These are phyloP conservation scores for Hypoxylon fuscum DNA, from an alignment of 495 filamentous ascomycete genomes.

Conservation along the genomic window DNA sequence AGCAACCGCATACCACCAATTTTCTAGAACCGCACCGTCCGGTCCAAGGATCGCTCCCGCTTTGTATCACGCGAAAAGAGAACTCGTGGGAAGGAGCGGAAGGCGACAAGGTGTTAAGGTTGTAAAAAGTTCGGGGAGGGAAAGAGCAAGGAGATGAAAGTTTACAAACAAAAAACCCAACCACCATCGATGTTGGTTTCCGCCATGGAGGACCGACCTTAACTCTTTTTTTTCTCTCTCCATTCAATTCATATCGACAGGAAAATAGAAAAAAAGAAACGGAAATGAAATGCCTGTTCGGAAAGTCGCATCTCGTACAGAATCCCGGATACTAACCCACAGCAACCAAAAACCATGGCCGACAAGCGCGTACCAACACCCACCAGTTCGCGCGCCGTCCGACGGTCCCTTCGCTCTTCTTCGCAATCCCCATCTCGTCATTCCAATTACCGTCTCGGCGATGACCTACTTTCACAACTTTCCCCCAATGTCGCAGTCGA, in stretches of 20 bases:
- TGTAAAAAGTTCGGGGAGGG: conserved; percentile 3
- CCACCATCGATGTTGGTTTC: conserved; percentile 1
- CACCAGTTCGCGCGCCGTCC: conserved; percentile 35
- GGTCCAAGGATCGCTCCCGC: conserved; percentile 21
- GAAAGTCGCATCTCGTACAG: conserved; percentile 17
- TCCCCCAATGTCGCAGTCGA: conserved; percentile 53
- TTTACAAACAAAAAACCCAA: conserved; percentile 26
- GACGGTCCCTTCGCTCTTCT: conserved; percentile 39
- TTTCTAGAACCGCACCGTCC: conserved; percentile 33
- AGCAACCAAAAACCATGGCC: conserved; percentile 38
- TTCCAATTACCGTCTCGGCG: conserved; percentile 44
- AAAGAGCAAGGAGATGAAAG: conserved; percentile 30
- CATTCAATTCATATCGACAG: conserved; percentile 22
- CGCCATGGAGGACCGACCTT: conserved; percentile 39
- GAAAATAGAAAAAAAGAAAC: conserved; percentile 22
- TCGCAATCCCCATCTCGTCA: conserved; percentile 48
- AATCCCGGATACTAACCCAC: conserved; percentile 39
- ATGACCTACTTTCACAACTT: conserved; percentile 56
- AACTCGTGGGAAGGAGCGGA: conserved; percentile 22
- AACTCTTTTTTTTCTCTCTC: not conserved
- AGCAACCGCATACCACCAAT: conserved; percentile 16
- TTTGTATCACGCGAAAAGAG: conserved; percentile 17
- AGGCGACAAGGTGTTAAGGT: conserved; percentile 16
- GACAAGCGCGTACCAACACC: conserved; percentile 40
- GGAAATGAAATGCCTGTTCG: conserved; percentile 29